Evolutionary conservation across 805 yeast genomes (phyloP).

Genomic region (Lachancea lanzarotensis): DNA sequence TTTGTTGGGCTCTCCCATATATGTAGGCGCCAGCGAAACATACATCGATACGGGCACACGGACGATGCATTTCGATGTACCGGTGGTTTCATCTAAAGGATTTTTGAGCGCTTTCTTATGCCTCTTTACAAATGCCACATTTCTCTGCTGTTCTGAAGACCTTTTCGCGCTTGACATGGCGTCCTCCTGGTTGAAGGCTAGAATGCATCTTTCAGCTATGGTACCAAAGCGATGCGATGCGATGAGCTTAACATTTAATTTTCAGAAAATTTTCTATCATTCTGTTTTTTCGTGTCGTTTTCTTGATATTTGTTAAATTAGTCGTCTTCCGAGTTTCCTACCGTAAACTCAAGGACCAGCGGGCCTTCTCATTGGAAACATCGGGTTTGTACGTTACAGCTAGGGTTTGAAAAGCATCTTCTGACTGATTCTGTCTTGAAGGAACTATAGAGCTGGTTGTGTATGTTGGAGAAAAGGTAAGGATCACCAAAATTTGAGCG

Average conservation of each 20-base stretch:
- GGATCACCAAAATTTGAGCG: too few relatives aligned
- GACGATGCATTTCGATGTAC: conserved; percentile 30
- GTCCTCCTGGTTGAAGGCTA: too few relatives aligned
- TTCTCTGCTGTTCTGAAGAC: conserved; percentile 17
- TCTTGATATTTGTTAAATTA: too few relatives aligned
- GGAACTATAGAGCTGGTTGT: too few relatives aligned
- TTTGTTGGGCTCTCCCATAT: conserved; percentile 56
- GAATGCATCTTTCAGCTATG: not conserved
- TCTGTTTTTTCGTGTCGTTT: not conserved
- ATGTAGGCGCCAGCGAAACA: conserved; percentile 83
- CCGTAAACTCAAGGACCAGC: too few relatives aligned
- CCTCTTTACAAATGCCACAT: conserved; percentile 24
- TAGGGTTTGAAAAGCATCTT: too few relatives aligned
- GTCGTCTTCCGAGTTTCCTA: too few relatives aligned
- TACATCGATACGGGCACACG: conserved; percentile 46
- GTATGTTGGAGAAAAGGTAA: too few relatives aligned
- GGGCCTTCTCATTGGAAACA: too few relatives aligned
- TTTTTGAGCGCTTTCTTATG: conserved; percentile 24
- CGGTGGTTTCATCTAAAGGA: conserved; percentile 26
- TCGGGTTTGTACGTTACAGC: too few relatives aligned
- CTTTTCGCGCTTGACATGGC: conserved; percentile 17
- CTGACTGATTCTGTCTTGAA: too few relatives aligned
- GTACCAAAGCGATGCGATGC: not conserved
- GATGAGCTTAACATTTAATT: conserved; percentile 5
- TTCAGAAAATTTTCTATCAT: conserved; percentile 3